Percentiles rank a stretch among this genome's conserved stretches.
Conservation (phyloP, 768 basidiomycete genomes). For the Zangia roseola region DNA sequence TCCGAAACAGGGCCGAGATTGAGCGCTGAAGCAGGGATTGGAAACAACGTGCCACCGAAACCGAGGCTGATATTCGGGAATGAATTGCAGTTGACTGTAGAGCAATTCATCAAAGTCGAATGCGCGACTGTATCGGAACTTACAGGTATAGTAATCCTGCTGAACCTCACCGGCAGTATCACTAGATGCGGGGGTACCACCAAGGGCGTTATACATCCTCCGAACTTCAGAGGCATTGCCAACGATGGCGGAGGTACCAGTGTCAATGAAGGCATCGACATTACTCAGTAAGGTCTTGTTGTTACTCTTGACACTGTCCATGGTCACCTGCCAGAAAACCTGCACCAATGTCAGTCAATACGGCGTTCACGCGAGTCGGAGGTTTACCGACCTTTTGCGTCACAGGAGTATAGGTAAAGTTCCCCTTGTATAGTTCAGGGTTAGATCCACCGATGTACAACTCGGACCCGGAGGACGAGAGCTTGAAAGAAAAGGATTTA, state of each 20-base stretch:
- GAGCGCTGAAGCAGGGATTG: slow-evolving; percentile 28
- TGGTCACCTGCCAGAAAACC: slow-evolving; percentile 2
- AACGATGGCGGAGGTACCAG: slow-evolving; percentile 13
- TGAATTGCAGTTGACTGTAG: slow-evolving; percentile 24
- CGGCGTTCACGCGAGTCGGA: not conserved
- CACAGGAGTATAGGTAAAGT: slow-evolving; percentile 32
- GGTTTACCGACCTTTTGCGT: slow-evolving; percentile 13
- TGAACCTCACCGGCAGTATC: slow-evolving; percentile 2
- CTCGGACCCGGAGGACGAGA: slow-evolving; percentile 11
- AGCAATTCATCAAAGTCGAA: too few species aligned
- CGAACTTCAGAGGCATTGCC: slow-evolving; percentile 7
- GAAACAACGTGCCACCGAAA: slow-evolving; percentile 36
- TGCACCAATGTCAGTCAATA: not conserved
- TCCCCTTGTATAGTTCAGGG: slow-evolving; percentile 33
- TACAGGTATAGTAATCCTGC: slow-evolving; percentile 30
- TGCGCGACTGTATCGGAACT: not conserved
- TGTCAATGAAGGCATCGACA: slow-evolving; percentile 3
- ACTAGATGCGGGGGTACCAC: slow-evolving; percentile 5
- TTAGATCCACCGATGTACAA: slow-evolving; percentile 43
- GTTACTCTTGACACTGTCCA: not conserved
- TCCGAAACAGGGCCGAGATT: slow-evolving; percentile 35
- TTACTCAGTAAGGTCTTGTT: not conserved
- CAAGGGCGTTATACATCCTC: slow-evolving; percentile 23
- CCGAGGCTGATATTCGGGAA: slow-evolving; percentile 29
- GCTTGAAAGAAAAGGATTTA: not conserved